phyloP scores from a whole-genome alignment of 257 asterid genomes.

The Solanum okadae region DNA sequence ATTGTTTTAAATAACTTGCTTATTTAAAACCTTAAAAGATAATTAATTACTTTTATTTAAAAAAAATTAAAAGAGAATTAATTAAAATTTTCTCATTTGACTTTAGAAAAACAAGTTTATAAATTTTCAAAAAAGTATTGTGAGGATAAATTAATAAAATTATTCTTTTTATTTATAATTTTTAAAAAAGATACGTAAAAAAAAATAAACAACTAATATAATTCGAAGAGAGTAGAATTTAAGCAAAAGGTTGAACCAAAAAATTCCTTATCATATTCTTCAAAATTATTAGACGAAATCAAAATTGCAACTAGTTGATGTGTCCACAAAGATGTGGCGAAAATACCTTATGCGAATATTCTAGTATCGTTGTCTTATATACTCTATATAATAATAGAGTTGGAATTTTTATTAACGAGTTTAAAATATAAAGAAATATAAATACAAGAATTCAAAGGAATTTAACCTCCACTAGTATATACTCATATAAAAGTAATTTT shows the following conservation, averaged over 20 bases:
- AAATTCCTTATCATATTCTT: not conserved
- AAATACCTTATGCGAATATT: not conserved
- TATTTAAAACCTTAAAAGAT: no score
- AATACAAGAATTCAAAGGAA: rapidly evolving
- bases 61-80: no score
- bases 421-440: not conserved
- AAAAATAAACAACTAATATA: not conserved
- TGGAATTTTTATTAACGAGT: not conserved
- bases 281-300: not conserved
- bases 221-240: rapidly evolving
- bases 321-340: not conserved
- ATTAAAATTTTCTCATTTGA: no score
- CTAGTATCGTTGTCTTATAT: not conserved
- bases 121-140: no score
- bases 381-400: not conserved
- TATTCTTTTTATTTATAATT: no score
- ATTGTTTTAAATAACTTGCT: no score
- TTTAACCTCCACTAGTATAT: no score
- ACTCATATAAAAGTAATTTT: no score
- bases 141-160: no score
- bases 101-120: no score
- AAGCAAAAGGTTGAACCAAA: not conserved
- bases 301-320: not conserved
- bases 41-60: no score
- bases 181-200: no score